Conservation (phyloP, 2,329 filamentous ascomycete species). For the Nemania serpens region DNA sequence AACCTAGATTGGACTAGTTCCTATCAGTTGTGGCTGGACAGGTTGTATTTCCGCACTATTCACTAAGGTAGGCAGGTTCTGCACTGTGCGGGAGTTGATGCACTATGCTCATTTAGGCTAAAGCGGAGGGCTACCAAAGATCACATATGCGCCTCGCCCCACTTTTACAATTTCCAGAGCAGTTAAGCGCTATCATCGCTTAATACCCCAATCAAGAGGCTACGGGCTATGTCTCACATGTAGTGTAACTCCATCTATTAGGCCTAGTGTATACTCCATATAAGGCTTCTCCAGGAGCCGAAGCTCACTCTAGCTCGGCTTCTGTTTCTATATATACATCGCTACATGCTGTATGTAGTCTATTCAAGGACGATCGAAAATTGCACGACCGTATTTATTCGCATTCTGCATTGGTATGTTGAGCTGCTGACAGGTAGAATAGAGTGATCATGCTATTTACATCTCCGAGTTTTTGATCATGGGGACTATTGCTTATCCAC, state of each 20-base stretch:
- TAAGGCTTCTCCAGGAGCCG: no score
- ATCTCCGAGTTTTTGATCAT: not conserved
- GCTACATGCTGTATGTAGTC: no score
- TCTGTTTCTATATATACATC: no score
- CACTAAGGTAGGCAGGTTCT: not conserved
- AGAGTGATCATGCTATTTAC: not conserved
- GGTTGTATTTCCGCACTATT: not conserved
- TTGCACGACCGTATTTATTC: no score
- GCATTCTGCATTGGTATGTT: no score
- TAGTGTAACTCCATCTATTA: slow-evolving; percentile 1
- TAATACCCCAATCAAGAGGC: slow-evolving; percentile 17
- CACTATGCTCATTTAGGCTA: slow-evolving; percentile 6
- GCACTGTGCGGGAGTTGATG: slow-evolving; percentile 10
- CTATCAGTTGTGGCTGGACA: slow-evolving; percentile 15
- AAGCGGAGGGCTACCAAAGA: not conserved
- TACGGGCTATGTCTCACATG: slow-evolving; percentile 6
- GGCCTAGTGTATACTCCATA: not conserved
- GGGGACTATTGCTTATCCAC: no score
- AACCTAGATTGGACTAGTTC: not conserved
- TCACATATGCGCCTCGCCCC: not conserved
- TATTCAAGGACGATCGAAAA: no score
- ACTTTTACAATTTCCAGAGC: slow-evolving; percentile 1
- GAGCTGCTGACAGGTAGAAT: no score
- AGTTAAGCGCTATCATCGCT: slow-evolving; percentile 23
- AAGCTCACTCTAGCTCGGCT: no score